Percentiles rank a stretch among this genome's conserved stretches.
phyloP scores from a whole-genome alignment of 202 grass and related monocot species.

The Panicum hallii region DNA sequence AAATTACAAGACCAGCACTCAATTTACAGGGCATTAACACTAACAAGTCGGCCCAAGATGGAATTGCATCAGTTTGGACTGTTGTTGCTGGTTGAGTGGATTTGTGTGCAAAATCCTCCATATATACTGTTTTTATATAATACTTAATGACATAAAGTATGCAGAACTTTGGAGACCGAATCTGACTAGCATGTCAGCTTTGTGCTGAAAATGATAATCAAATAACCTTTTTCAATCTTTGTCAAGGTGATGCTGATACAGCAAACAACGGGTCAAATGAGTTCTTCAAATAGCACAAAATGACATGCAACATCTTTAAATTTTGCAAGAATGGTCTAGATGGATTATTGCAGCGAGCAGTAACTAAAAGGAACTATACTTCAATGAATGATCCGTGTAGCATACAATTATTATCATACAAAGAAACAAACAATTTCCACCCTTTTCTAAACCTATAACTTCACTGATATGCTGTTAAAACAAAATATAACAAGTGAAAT shows the following conservation, averaged over 20 bases:
- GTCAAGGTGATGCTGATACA: neutral
- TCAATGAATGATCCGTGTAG: constrained; percentile 10
- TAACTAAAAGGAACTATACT: neutral
- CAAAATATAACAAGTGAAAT: neutral
- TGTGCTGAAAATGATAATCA: neutral
- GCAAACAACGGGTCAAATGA: neutral
- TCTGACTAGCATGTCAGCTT: neutral
- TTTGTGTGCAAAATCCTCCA: neutral
- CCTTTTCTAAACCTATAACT: neutral
- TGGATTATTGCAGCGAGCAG: neutral
- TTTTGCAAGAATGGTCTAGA: neutral
- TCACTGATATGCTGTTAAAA: neutral
- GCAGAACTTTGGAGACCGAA: neutral
- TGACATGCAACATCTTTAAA: neutral
- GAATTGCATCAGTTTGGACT: neutral
- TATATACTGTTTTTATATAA: neutral
- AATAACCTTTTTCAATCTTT: neutral
- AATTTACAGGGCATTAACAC: constrained; percentile 4
- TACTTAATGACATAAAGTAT: neutral
- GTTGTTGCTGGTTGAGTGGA: neutral
- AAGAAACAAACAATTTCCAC: neutral
- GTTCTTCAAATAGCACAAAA: neutral
- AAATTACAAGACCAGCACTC: neutral
- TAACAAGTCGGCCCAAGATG: constrained; percentile 1
- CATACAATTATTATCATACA: neutral